Evolutionary conservation across 1,284 basidiomycete species (phyloP).

Genomic region (Malassezia yamatoensis): DNA sequence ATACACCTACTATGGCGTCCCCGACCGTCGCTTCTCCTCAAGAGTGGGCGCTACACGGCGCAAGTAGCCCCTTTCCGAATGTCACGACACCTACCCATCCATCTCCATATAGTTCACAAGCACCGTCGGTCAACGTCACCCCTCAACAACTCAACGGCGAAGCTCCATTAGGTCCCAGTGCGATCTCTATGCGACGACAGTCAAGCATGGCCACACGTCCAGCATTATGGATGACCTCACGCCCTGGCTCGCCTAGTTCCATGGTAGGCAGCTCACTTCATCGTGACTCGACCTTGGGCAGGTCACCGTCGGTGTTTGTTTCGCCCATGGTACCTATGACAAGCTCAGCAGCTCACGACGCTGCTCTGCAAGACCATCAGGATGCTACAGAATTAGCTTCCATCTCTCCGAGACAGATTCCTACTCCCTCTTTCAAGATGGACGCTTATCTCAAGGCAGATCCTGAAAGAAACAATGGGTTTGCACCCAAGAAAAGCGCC

Average conservation of each 20-base stretch:
- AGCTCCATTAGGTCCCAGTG: not conserved
- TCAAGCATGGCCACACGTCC: conserved; percentile 6
- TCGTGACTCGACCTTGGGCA: not conserved
- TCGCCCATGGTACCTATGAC: not conserved
- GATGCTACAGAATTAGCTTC: too few species aligned
- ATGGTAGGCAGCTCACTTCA: not conserved
- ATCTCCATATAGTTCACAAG: too few species aligned
- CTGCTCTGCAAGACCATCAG: not conserved
- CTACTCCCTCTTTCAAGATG: too few species aligned
- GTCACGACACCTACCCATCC: too few species aligned
- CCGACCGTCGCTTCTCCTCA: too few species aligned
- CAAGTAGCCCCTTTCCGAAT: too few species aligned
- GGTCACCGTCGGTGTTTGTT: conserved; percentile 2
- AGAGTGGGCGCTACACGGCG: too few species aligned
- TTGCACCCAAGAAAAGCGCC: not conserved
- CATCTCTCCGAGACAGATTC: too few species aligned
- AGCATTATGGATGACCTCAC: conserved; percentile 14
- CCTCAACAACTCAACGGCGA: not conserved
- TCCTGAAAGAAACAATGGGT: too few species aligned
- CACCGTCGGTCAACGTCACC: too few species aligned
- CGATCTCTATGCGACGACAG: conserved; percentile 3
- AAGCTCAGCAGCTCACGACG: not conserved
- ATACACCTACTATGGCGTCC: too few species aligned
- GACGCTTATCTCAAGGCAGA: too few species aligned
- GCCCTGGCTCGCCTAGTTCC: not conserved